Base-by-base conservation (phyloP, 2,329 filamentous ascomycete species). In the Scleromitrula shiraiana region DNA sequence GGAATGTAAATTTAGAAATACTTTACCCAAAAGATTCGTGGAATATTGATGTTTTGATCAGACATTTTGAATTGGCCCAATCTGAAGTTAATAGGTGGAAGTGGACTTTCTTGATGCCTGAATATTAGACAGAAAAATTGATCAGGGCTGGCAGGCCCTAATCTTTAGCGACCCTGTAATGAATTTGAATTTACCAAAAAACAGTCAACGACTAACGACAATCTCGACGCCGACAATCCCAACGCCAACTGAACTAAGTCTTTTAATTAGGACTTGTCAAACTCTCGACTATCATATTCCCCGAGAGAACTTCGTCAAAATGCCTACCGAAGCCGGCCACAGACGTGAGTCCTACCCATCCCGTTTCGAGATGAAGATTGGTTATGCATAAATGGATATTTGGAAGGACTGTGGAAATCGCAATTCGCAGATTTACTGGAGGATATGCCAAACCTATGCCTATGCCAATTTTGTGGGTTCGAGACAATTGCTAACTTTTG, bases 311-410 rank as follows among this genome's bases (percentile, higher is more conserved):
- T 65, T 69, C 73, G 73, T 74, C 83, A 89, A 80, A 72, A 93
- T 93, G 86, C 80, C 84, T 85, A 83, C 85, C 69, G 85, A 88
- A 81, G 77, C 83, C 70, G 85, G 85, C 75, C 85, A 90, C 82
- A 82, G 86, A 85, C 77, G 86, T 91, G 75, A 86, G 86, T 86
- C 60, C 17, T 57, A 53, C 55, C 49, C 27, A 38, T 38, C 41
- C 19, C 12, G 26, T 17, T 14, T n/a, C 30, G 30, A 30, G 22
- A 7, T 29, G 7, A 12, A 12, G 26, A 29, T 14, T 20, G 22
- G 36, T n/a, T n/a, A 4, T 35, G 26, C 33, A 29, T 7, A n/a
- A 9, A 26, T 5, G 40, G 17, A 24, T 19, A 19, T 15, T 14
- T 37, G 33, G 5, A 19, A 22, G 33, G 33, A 6, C 30, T 22